phyloP scores from a whole-genome alignment of 2,329 filamentous ascomycete species.

The Blastomyces parvus region DNA sequence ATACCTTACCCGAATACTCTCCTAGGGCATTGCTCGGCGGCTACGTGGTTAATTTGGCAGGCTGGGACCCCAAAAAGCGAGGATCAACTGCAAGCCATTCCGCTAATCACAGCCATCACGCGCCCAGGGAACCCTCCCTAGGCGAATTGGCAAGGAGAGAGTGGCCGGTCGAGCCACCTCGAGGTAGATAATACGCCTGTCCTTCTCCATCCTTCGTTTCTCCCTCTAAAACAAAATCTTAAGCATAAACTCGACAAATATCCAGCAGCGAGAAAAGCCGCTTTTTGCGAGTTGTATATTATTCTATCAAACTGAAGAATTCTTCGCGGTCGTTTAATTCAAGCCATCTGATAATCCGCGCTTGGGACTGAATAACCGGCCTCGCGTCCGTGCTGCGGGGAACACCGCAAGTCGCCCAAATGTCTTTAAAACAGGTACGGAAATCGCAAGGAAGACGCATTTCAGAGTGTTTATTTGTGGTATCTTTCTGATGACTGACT shows the following conservation, averaged over 20 bases:
- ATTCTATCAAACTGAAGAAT: not conserved
- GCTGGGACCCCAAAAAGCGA: not conserved
- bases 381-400: constrained; percentile 4
- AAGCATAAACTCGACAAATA: not conserved
- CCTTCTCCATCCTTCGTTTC: not conserved
- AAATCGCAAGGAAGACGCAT: not conserved
- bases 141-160: constrained; percentile 1
- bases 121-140: not conserved
- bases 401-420: constrained; percentile 7
- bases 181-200: constrained; percentile 3
- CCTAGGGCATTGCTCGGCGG: not conserved
- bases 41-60: constrained; percentile 5
- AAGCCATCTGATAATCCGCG: not conserved
- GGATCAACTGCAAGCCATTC: constrained; percentile 5
- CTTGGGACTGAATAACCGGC: not conserved
- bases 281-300: not conserved
- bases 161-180: not conserved
- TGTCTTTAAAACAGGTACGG: constrained; percentile 21
- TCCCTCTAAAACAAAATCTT: not conserved
- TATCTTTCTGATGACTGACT: constrained; percentile 3
- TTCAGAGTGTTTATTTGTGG: not conserved
- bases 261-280: not conserved
- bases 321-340: not conserved
- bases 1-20: not conserved
- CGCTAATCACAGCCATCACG: constrained; percentile 13